phyloP scores from a whole-genome alignment of 768 basidiomycete genomes.

The Hygrophoropsis aurantiaca region DNA sequence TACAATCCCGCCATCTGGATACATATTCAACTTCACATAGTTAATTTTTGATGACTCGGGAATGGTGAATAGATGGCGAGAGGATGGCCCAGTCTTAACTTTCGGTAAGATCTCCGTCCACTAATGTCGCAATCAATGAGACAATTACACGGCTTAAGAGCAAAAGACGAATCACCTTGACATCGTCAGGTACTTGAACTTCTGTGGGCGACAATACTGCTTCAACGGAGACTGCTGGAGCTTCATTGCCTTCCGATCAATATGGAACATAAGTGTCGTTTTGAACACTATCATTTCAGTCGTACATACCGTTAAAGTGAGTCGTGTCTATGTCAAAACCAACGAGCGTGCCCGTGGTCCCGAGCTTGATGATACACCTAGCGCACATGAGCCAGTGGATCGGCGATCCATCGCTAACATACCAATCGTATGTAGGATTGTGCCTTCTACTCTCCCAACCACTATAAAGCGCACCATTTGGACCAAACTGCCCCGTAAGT shows the following conservation, averaged over 20 bases:
- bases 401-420: conserved; percentile 7
- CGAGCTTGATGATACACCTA: conserved; percentile 91
- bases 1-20: conserved; percentile 97
- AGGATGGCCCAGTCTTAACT: conserved; percentile 75
- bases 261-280: neutral
- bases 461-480: conserved; percentile 89
- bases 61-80: conserved; percentile 87
- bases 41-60: conserved; percentile 52
- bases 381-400: neutral
- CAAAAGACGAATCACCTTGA: conserved; percentile 45
- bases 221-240: conserved; percentile 78
- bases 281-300: too few relatives aligned
- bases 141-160: neutral
- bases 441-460: conserved; percentile 95
- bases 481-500: conserved; percentile 95
- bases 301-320: conserved; percentile 78
- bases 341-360: conserved; percentile 65
- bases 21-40: conserved; percentile 90
- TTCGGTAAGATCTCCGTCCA: conserved; percentile 82
- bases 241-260: conserved; percentile 70
- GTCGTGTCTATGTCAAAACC: conserved; percentile 95
- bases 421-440: conserved; percentile 90
- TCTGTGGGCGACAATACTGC: conserved; percentile 45
- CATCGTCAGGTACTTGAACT: conserved; percentile 42
- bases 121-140: conserved; percentile 33